phyloP scores from a whole-genome alignment of 2,329 filamentous ascomycete genomes.

The Stachybotrys elegans region DNA sequence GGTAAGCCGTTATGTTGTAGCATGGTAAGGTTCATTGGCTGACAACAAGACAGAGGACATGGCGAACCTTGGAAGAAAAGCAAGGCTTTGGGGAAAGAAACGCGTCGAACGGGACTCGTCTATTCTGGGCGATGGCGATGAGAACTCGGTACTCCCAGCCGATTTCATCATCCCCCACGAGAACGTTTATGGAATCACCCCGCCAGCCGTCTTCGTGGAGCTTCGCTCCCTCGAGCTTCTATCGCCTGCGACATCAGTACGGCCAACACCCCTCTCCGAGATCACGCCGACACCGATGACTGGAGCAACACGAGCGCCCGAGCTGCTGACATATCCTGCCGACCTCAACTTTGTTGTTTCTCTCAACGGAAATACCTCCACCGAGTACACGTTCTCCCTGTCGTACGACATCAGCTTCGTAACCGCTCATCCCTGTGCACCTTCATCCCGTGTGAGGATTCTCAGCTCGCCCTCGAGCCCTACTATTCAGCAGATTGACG shows the following conservation, averaged over 20 bases:
- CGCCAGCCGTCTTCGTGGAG: constrained; percentile 42
- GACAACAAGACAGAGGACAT: constrained; percentile 37
- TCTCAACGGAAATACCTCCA: constrained; percentile 32
- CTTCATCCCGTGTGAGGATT: constrained; percentile 51
- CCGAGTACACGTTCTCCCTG: constrained; percentile 40
- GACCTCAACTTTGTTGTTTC: constrained; percentile 29
- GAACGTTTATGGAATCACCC: constrained; percentile 43
- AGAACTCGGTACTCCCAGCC: constrained; percentile 48
- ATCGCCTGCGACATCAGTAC: constrained; percentile 36
- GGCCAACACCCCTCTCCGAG: constrained; percentile 38
- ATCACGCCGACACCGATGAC: constrained; percentile 32
- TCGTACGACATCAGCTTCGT: constrained; percentile 59
- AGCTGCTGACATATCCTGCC: constrained; percentile 28
- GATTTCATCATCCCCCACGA: constrained; percentile 60
- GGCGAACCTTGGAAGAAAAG: constrained; percentile 46
- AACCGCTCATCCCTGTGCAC: constrained; percentile 60
- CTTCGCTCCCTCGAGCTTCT: constrained; percentile 47
- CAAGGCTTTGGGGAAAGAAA: constrained; percentile 57
- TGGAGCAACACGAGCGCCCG: constrained; percentile 26
- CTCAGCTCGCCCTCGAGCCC: constrained; percentile 56
- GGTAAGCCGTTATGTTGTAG: constrained; percentile 31
- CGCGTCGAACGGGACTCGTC: constrained; percentile 55
- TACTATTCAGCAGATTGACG: constrained; percentile 52
- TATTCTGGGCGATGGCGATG: constrained; percentile 53
- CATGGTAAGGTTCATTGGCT: constrained; percentile 4